phyloP scores from a whole-genome alignment of 345 rosid genomes.

The Cardamine occulta region DNA sequence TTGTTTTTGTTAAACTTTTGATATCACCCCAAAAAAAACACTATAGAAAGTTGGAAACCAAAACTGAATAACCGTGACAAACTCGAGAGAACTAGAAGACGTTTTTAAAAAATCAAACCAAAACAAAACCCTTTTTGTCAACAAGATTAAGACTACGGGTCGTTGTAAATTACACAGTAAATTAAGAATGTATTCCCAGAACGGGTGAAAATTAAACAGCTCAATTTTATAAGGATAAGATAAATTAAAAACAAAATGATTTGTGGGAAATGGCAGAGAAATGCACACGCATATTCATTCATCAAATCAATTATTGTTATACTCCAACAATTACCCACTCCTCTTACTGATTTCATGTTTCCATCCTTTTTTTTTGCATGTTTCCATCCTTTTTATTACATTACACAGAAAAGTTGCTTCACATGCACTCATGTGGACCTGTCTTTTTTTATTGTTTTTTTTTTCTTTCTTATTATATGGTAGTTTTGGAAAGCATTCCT shows the following conservation, averaged over 20 bases:
- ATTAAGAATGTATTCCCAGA: background rate
- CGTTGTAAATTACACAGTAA: background rate
- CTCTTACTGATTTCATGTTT: conserved; percentile 41
- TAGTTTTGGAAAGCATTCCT: conserved; percentile 33
- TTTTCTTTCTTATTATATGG: background rate
- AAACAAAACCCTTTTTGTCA: background rate
- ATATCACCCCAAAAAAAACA: background rate
- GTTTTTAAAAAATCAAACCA: background rate
- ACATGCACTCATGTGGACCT: conserved; percentile 43
- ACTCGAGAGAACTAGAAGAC: background rate
- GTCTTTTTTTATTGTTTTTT: background rate
- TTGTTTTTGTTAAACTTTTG: background rate
- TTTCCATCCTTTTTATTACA: conserved; percentile 17
- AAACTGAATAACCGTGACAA: background rate
- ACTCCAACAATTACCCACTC: conserved; percentile 39
- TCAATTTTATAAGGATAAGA: background rate
- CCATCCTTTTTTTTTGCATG: conserved; percentile 7
- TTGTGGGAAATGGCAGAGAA: conserved; percentile 6
- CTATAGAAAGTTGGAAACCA: background rate
- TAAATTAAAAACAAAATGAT: background rate
- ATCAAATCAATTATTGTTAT: conserved; percentile 22
- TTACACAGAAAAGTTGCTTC: conserved; percentile 28
- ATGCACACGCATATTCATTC: conserved; percentile 24
- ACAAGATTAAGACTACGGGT: no score
- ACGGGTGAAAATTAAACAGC: background rate